These are phyloP conservation scores for Hirschioporus abietinus DNA, from an alignment of 768 basidiomycete species.

Conservation along the genomic window DNA sequence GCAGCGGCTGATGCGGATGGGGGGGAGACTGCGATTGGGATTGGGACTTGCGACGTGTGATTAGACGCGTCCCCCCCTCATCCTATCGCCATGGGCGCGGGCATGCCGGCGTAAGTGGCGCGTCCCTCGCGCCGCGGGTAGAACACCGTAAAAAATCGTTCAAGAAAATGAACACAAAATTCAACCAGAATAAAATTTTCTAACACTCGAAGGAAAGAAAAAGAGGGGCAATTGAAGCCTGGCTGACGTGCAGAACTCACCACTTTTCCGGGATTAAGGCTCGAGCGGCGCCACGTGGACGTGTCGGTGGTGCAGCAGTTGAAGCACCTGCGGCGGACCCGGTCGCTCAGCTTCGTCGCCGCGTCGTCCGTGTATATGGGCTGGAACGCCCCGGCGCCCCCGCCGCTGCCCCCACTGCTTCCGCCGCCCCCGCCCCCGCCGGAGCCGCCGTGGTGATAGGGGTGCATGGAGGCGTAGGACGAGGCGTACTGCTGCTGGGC, in stretches of 20 bases:
- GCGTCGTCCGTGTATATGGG: slow-evolving; percentile 66
- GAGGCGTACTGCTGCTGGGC: slow-evolving; percentile 8
- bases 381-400: neutral
- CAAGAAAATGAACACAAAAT: too few relatives aligned
- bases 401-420: too few relatives aligned
- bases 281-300: slow-evolving; percentile 73
- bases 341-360: slow-evolving; percentile 71
- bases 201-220: neutral
- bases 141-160: too few relatives aligned
- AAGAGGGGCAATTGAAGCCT: neutral
- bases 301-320: slow-evolving; percentile 85
- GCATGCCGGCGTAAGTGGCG: too few relatives aligned
- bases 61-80: too few relatives aligned
- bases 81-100: neutral
- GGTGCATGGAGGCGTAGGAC: slow-evolving; percentile 6
- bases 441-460: slow-evolving; percentile 5
- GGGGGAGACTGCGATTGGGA: neutral
- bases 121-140: too few relatives aligned
- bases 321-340: slow-evolving; percentile 73
- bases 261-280: slow-evolving; percentile 78
- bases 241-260: slow-evolving; percentile 34
- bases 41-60: too few relatives aligned
- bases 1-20: neutral
- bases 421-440: neutral
- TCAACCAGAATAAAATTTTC: too few relatives aligned